Evolutionary conservation across 805 yeast genomes (phyloP), one percentile per base, ranked within the genome.

Genomic region (Kregervanrija delftensis): DNA sequence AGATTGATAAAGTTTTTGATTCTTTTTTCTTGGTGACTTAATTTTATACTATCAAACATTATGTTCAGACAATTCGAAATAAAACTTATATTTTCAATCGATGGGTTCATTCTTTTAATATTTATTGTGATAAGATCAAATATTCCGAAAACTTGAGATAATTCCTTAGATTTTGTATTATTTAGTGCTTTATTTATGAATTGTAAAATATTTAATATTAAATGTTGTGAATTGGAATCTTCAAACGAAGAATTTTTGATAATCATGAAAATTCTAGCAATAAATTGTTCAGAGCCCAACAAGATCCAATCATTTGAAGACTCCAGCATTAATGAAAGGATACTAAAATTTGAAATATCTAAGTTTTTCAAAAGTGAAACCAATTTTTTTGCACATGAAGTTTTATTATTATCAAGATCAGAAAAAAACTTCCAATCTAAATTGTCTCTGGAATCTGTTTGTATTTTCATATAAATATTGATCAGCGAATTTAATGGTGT

Each of bases 1-100:
- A 77, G 40, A 49, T 72, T 74, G 3, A 79, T 69, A 3, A 77
- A 49, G 51, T 75, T 76, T 40, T 68, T 61, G 6, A 73, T 55
- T 45, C 81, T 56, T 48, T 71, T 74, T 2, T 44, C 45, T 14
- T 59, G 57, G 5, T 33, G 15, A 6, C 45, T 41, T 38, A 42
- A 33, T 65, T 71, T 39, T 45, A 56, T 31, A 34, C 43, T 14
- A 10, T 51, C 15, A 40, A 38, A 31, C 58, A 65, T 40, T 57
- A 35, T 8, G 5, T 30, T 14, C 22, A 57, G 30, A 9, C 45
- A 12, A 34, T 8, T 46, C 37, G 34, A 43, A 35, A 32, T 15
- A 38, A 47, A 51, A 44, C 3, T 15, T 10, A n/a, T 33, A 35
- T 30, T 46, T 14, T 15, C 30, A 3, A 15, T 3, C 6, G 51